Evolutionary conservation across 768 basidiomycete species (phyloP).

Genomic region (Exidia glandulosa): DNA sequence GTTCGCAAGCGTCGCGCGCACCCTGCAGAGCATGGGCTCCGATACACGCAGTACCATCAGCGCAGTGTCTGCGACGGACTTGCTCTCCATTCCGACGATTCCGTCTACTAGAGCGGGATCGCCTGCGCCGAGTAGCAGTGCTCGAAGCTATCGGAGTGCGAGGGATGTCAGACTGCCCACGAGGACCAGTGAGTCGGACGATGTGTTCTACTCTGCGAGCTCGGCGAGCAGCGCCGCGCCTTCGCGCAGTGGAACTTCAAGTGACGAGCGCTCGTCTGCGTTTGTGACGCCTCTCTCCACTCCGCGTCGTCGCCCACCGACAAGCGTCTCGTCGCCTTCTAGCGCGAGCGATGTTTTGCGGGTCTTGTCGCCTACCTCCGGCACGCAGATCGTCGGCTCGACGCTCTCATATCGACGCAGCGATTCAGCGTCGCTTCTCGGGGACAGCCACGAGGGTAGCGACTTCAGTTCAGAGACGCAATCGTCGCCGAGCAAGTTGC

Average conservation of each 20-base stretch:
- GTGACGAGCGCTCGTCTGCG: no score
- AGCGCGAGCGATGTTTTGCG: background rate
- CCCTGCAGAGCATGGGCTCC: background rate
- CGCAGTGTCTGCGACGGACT: background rate
- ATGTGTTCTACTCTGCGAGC: background rate
- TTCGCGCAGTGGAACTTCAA: no score
- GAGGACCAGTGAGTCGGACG: background rate
- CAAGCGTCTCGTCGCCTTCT: background rate
- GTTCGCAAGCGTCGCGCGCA: conserved; percentile 27
- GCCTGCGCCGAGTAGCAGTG: background rate
- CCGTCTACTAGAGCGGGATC: background rate
- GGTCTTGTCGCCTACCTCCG: conserved; percentile 8
- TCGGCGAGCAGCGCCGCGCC: no score
- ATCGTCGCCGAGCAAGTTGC: conserved; percentile 22
- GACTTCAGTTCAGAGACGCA: conserved; percentile 1
- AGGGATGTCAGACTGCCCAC: background rate
- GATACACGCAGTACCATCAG: background rate
- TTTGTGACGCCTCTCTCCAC: no score
- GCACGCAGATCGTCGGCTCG: conserved; percentile 37
- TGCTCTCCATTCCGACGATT: background rate
- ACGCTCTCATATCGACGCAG: conserved; percentile 42
- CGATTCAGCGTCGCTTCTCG: conserved; percentile 44
- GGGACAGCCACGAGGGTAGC: conserved; percentile 36
- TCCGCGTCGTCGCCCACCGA: background rate
- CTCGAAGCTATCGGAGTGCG: background rate